Conservation (phyloP, 176 grass and related monocot genomes). For the Lolium rigidum region DNA sequence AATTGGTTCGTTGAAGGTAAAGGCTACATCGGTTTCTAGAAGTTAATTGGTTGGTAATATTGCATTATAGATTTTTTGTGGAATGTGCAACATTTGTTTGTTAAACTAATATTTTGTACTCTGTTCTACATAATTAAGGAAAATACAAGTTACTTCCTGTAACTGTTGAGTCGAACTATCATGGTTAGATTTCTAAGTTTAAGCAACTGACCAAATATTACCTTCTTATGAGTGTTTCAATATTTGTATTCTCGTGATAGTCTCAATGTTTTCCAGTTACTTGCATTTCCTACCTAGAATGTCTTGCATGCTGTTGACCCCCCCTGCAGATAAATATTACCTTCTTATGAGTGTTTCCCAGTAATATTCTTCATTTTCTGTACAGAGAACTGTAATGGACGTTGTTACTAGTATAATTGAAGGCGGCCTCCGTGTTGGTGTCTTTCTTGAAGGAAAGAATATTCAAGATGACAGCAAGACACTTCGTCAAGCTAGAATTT, state of each 20-base stretch:
- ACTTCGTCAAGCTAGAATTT: slow-evolving; percentile 32
- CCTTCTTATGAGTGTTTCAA: too few relatives aligned
- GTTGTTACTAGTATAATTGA: slow-evolving; percentile 33
- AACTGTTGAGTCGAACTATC: background rate
- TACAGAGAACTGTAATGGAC: slow-evolving; percentile 30
- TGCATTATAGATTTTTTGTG: background rate
- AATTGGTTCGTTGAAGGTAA: slow-evolving; percentile 65
- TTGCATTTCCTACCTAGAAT: too few relatives aligned
- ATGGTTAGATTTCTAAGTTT: background rate
- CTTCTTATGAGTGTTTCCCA: background rate
- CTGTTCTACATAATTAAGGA: slow-evolving; percentile 15
- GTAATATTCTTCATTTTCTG: background rate
- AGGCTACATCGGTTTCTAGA: background rate
- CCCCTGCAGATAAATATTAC: background rate
- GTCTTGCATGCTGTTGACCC: too few relatives aligned
- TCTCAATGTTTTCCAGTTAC: background rate
- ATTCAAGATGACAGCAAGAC: slow-evolving; percentile 31
- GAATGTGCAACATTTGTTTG: background rate
- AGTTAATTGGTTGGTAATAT: background rate
- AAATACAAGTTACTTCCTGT: background rate
- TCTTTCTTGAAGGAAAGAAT: slow-evolving; percentile 13
- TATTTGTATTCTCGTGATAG: background rate
- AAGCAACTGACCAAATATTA: background rate
- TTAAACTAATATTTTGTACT: background rate
- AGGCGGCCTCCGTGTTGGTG: slow-evolving; percentile 18